These are phyloP conservation scores for Grammothele lineata DNA, from an alignment of 768 basidiomycete species.

Conservation along the genomic window DNA sequence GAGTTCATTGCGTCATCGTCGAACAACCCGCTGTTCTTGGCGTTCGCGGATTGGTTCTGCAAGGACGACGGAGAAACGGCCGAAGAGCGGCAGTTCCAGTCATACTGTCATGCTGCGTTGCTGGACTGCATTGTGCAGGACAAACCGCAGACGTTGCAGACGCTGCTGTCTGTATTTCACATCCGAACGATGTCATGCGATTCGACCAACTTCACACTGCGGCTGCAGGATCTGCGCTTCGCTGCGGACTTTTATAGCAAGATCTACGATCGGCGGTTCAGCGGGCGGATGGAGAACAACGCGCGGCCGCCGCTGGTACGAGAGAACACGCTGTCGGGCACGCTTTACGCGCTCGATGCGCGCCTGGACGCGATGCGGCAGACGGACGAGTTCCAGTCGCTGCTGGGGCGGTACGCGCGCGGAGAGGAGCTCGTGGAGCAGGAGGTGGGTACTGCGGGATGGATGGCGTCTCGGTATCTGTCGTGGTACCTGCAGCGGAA, in stretches of 20 bases:
- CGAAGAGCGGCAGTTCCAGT: conserved; percentile 58
- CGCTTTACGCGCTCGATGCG: conserved; percentile 57
- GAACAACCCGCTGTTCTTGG: conserved; percentile 72
- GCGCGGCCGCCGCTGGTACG: conserved; percentile 64
- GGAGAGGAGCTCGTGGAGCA: conserved; percentile 37
- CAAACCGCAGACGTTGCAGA: conserved; percentile 74
- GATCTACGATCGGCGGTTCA: conserved; percentile 71
- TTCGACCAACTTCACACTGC: conserved; percentile 60
- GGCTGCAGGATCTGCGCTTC: conserved; percentile 71
- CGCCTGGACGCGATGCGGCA: conserved; percentile 45
- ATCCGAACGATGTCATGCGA: conserved; percentile 58
- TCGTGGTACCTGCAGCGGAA: conserved; percentile 72
- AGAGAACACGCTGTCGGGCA: conserved; percentile 66
- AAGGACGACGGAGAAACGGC: conserved; percentile 55
- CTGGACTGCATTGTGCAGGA: conserved; percentile 90
- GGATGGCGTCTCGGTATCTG: conserved; percentile 36
- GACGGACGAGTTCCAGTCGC: conserved; percentile 36
- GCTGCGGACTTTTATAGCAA: conserved; percentile 73
- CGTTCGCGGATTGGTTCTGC: conserved; percentile 78
- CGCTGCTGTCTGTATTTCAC: conserved; percentile 68
- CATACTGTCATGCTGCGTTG: conserved; percentile 71
- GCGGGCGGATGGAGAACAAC: conserved; percentile 65
- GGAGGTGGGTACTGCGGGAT: conserved; percentile 11
- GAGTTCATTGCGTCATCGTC: conserved; percentile 88
- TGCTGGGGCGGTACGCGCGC: conserved; percentile 52